Conservation (phyloP, 139 green algal genomes). For the Picochlorum sp. region DNA sequence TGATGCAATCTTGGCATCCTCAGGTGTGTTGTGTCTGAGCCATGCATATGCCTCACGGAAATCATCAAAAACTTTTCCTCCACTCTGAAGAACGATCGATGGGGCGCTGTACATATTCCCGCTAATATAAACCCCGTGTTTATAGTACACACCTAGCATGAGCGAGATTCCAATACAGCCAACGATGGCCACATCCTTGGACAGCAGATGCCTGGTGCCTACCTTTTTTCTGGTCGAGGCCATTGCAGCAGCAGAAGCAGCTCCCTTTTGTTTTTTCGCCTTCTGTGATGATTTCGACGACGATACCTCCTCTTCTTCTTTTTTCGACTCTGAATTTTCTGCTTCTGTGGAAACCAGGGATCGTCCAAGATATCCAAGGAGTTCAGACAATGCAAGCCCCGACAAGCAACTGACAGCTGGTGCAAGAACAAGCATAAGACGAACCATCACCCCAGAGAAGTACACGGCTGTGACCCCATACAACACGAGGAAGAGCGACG, state of each 20-base stretch:
- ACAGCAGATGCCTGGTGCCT: conserved; percentile 18
- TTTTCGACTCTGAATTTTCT: background rate
- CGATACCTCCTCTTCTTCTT: background rate
- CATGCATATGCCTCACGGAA: conserved; percentile 80
- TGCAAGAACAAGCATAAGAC: conserved; percentile 91
- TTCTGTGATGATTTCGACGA: background rate
- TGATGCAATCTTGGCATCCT: conserved; percentile 58
- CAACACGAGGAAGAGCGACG: conserved; percentile 86
- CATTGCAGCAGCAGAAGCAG: background rate
- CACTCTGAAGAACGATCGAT: conserved; percentile 83
- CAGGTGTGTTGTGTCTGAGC: conserved; percentile 78
- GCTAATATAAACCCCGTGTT: conserved; percentile 73
- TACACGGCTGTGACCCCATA: conserved; percentile 90
- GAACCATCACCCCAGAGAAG: conserved; percentile 88
- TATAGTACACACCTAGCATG: conserved; percentile 39
- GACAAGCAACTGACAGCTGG: conserved; percentile 87
- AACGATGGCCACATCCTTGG: conserved; percentile 35
- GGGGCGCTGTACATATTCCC: conserved; percentile 89
- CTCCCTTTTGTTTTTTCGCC: background rate
- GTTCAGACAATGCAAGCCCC: conserved; percentile 66
- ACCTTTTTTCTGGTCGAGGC: background rate
- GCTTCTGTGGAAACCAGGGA: conserved; percentile 1
- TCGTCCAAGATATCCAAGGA: conserved; percentile 29
- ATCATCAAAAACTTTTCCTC: conserved; percentile 72
- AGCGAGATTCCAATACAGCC: background rate